These are phyloP conservation scores for Lactifluus volemus DNA, from an alignment of 768 basidiomycete species.

Conservation along the genomic window DNA sequence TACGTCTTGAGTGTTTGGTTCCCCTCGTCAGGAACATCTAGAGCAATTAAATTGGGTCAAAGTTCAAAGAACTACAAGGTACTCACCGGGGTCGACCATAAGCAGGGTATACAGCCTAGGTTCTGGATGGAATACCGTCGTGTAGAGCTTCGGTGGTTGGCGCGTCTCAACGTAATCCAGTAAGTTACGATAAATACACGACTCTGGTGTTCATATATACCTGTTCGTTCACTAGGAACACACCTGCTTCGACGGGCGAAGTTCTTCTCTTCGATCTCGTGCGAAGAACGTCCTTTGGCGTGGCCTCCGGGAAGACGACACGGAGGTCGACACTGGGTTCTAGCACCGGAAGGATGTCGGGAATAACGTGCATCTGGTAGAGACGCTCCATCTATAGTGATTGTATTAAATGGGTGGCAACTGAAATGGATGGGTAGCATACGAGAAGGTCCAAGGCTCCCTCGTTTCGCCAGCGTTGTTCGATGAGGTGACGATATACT, in stretches of 20 bases:
- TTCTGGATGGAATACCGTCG: conserved; percentile 76
- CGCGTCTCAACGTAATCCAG: conserved; percentile 40
- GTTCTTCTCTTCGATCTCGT: conserved; percentile 25
- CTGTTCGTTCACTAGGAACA: conserved; percentile 58
- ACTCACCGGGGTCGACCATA: conserved; percentile 76
- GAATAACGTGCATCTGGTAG: conserved; percentile 84
- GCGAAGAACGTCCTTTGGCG: conserved; percentile 24
- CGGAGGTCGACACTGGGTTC: conserved; percentile 70
- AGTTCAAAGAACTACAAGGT: background rate
- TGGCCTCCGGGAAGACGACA: conserved; percentile 42
- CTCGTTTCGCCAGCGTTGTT: conserved; percentile 78
- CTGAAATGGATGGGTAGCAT: conserved; percentile 20
- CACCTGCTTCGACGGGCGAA: conserved; percentile 58
- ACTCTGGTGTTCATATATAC: conserved; percentile 30
- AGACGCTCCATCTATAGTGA: conserved; percentile 78
- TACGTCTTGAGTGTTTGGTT: conserved; percentile 52
- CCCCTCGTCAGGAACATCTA: conserved; percentile 77
- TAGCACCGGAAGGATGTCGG: conserved; percentile 70
- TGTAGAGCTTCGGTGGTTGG: conserved; percentile 53
- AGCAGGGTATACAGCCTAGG: conserved; percentile 79
- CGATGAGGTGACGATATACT: conserved; percentile 70
- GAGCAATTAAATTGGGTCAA: background rate
- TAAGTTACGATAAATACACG: background rate
- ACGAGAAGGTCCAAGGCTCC: conserved; percentile 82
- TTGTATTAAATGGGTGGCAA: background rate